phyloP scores from a whole-genome alignment of 305 asterid species.

The Fraxinus sp. region DNA sequence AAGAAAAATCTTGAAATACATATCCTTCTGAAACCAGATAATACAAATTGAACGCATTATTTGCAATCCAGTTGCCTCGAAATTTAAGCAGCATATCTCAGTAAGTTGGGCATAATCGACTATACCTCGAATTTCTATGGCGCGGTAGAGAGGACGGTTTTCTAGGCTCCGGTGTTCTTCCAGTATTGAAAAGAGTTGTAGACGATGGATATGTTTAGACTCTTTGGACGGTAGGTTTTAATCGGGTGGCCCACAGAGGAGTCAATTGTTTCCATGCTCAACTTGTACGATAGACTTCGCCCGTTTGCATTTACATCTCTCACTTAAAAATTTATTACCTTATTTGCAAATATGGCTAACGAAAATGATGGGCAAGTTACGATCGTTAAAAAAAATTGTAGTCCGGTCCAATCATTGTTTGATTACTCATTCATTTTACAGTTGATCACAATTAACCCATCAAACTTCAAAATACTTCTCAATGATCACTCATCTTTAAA shows the following conservation, averaged over 20 bases:
- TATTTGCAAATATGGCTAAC: no score
- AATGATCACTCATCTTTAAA: no score
- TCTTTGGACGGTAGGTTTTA: background rate
- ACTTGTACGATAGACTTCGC: no score
- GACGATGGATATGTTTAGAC: background rate
- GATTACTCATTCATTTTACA: no score
- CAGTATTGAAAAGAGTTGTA: background rate
- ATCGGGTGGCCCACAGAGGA: background rate
- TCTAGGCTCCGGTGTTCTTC: background rate
- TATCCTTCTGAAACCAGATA: background rate
- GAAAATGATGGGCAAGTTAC: no score
- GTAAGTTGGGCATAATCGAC: background rate
- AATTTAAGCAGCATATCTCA: background rate
- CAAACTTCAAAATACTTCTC: no score
- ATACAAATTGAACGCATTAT: slow-evolving; percentile 1
- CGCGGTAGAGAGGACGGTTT: background rate
- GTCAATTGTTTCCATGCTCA: no score
- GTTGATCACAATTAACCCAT: no score
- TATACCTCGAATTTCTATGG: slow-evolving; percentile 21
- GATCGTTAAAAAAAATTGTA: no score
- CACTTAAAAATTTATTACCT: no score
- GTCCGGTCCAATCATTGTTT: no score
- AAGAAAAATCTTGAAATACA: background rate
- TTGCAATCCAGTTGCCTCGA: slow-evolving; percentile 13
- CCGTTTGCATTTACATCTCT: no score